These are phyloP conservation scores for Orbilia blumenaviensis DNA, from an alignment of 2,329 filamentous ascomycete species.

Conservation along the genomic window DNA sequence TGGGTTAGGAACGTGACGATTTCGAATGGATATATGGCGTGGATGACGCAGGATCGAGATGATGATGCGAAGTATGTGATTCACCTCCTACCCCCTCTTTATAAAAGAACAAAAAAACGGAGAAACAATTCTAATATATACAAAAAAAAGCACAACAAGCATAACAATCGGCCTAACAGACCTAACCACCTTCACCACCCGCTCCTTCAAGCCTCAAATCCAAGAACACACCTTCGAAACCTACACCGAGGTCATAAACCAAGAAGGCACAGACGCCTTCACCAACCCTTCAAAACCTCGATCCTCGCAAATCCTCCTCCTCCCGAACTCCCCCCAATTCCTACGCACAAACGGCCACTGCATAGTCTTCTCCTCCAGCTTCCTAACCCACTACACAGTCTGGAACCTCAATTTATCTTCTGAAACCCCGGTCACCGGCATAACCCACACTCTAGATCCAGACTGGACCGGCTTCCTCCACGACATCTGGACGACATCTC, in stretches of 20 bases:
- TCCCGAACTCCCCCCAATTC: background rate
- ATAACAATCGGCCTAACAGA: background rate
- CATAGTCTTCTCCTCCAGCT: background rate
- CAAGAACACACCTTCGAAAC: background rate
- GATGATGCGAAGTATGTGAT: background rate
- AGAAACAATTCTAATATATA: background rate
- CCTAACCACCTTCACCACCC: background rate
- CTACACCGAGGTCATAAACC: background rate
- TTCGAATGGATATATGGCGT: constrained; percentile 3
- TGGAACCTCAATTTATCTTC: background rate
- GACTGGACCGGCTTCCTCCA: background rate
- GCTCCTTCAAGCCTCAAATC: background rate
- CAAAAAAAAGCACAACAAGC: background rate
- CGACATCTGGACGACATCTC: background rate
- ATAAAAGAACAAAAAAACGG: too few relatives aligned
- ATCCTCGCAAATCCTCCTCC: background rate
- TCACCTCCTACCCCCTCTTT: background rate
- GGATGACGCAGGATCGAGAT: background rate
- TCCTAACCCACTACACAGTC: constrained; percentile 3
- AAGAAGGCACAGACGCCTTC: background rate
- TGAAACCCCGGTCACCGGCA: background rate
- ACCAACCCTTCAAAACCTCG: background rate
- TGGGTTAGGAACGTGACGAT: background rate
- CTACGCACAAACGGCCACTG: background rate
- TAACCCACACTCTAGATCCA: background rate